Percentiles rank a stretch among this genome's conserved stretches.
These are phyloP conservation scores for Picea abies DNA, from an alignment of 83 land plant genomes.

Conservation along the genomic window DNA sequence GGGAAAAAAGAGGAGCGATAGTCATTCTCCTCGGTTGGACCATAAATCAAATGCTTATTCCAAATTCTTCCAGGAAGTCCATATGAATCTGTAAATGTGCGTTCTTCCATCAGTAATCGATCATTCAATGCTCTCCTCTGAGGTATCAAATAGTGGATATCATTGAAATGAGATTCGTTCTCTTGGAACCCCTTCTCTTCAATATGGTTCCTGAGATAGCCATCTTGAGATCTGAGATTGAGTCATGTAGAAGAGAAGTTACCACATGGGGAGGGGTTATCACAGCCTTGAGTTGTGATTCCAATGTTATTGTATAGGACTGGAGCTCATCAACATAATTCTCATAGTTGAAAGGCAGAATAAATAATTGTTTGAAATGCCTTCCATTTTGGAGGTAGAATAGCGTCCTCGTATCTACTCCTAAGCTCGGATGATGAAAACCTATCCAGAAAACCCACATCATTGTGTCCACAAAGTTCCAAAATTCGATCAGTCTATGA, in stretches of 20 bases:
- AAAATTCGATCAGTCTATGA: too few relatives aligned
- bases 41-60: slow-evolving; percentile 88
- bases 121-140: slow-evolving; percentile 64
- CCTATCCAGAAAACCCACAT: too few relatives aligned
- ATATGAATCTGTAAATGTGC: slow-evolving; percentile 66
- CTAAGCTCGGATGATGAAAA: too few relatives aligned
- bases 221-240: background rate
- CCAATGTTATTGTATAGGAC: background rate
- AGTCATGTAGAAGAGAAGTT: background rate
- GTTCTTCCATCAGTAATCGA: slow-evolving; percentile 71
- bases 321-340: slow-evolving; percentile 67
- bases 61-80: slow-evolving; percentile 60
- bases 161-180: background rate
- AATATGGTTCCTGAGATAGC: background rate
- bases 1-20: slow-evolving; percentile 70
- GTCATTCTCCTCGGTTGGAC: slow-evolving; percentile 47
- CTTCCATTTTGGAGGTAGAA: too few relatives aligned
- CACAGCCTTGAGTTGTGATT: background rate
- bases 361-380: too few relatives aligned
- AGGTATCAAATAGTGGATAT: background rate
- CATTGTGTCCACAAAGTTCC: too few relatives aligned
- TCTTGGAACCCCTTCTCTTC: background rate
- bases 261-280: background rate
- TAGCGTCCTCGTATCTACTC: too few relatives aligned
- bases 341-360: slow-evolving; percentile 67